Base-by-base conservation (phyloP, 192 early-diverging fungal species). In the Podochytrium sp. region DNA sequence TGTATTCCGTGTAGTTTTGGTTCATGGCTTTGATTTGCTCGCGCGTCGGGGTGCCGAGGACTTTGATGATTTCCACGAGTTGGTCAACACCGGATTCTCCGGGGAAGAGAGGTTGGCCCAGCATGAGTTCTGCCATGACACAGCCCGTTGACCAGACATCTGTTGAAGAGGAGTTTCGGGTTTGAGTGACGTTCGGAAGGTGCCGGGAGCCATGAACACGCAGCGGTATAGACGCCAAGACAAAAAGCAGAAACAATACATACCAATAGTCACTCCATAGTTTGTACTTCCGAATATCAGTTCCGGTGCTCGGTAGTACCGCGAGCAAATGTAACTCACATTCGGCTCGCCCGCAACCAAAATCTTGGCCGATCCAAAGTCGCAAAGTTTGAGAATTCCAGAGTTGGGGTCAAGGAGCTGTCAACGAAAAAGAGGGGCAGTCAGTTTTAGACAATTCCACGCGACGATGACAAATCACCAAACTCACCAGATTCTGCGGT, bases 11-110 rank as follows among this genome's bases (percentile, higher is more conserved):
- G 80, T 99, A 99, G 84, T 96, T 95, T 52, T 92, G 94, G 83
- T 99, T 99, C 97, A 99, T 98, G 20, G 90, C 89, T 74, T 92
- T 91, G 75, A 99, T 98, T 82, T 99, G 95, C 71, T 99, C 96
- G 65, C 91, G 89, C 42, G 95, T 91, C n/a, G 96, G 97, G 27
- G 96, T 99, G 51, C 97, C 97, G 27, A 99, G 86, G 16, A 98
- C 94, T 85, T 99, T 99, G 87, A 99, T 99, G 78, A 99, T 99
- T 82, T 99, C 97, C 29, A 99, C 97, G 33, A 99, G 85, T 77
- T 99, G 97, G 76, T 99, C 97, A 41, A 99, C 96, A 52, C 96
- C 95, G 66, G 92, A 94, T 82, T 97, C 96, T 23, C 96, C 96
- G 30, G 95, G 94, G 87, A 98, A 98, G 59, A 98, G 81, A 16